These are phyloP conservation scores for Rosellinia necatrix DNA, from an alignment of 2,329 filamentous ascomycete species.

Conservation along the genomic window DNA sequence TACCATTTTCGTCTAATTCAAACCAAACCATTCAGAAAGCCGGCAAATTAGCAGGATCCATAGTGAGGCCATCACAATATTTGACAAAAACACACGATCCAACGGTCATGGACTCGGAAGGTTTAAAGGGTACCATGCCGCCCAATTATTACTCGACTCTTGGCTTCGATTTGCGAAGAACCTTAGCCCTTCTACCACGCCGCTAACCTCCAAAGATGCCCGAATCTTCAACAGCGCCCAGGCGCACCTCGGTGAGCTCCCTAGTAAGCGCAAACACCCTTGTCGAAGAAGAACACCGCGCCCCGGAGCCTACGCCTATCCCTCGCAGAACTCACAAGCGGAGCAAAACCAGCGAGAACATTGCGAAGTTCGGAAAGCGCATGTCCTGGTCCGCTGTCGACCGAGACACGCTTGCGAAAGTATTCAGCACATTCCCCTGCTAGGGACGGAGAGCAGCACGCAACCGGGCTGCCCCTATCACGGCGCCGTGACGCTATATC, in stretches of 20 bases:
- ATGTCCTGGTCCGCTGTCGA: slow-evolving; percentile 19
- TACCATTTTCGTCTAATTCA: slow-evolving; percentile 3
- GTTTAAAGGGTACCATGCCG: slow-evolving; percentile 11
- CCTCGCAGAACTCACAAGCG: slow-evolving; percentile 14
- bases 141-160: too few relatives aligned
- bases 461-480: background rate
- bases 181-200: background rate
- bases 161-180: too few relatives aligned
- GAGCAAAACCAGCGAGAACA: slow-evolving; percentile 14
- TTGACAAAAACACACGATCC: background rate
- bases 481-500: background rate
- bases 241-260: slow-evolving; percentile 16
- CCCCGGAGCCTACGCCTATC: background rate
- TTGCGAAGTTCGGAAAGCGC: slow-evolving; percentile 20
- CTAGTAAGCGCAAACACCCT: slow-evolving; percentile 17
- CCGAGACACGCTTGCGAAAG: slow-evolving; percentile 2
- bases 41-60: slow-evolving; percentile 14
- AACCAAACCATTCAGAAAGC: background rate
- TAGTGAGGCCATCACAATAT: slow-evolving; percentile 3
- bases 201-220: slow-evolving; percentile 15
- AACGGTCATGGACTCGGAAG: background rate
- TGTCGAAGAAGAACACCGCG: slow-evolving; percentile 10
- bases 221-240: background rate
- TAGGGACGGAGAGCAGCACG: slow-evolving; percentile 4
- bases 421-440: slow-evolving; percentile 17